These are phyloP conservation scores for Casuarina glauca DNA, from an alignment of 306 rosid species.

Conservation along the genomic window DNA sequence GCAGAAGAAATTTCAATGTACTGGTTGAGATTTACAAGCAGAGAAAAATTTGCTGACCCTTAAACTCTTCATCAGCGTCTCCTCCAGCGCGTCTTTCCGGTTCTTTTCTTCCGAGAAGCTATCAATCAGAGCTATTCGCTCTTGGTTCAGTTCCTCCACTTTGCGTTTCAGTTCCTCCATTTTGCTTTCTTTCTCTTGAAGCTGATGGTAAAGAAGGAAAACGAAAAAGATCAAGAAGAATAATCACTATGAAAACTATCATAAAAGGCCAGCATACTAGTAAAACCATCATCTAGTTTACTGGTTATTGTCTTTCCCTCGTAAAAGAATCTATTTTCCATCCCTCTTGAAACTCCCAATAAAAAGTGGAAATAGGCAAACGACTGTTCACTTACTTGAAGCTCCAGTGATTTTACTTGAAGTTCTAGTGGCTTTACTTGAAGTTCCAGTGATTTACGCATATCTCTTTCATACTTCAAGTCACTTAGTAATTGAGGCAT, in stretches of 20 bases:
- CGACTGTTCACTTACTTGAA: background rate
- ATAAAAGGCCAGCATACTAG: no score
- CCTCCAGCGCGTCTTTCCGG: background rate
- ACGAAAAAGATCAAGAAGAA: background rate
- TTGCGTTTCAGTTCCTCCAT: background rate
- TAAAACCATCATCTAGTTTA: no score
- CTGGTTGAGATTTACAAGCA: background rate
- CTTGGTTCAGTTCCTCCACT: background rate
- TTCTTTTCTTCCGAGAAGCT: background rate
- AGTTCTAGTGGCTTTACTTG: background rate
- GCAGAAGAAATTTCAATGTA: background rate
- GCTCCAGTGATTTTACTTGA: slow-evolving; percentile 5
- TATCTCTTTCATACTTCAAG: background rate
- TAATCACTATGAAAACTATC: background rate
- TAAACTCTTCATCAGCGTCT: background rate
- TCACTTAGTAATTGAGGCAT: background rate
- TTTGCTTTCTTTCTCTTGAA: background rate
- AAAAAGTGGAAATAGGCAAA: background rate
- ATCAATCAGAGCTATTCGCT: background rate
- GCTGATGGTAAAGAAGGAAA: slow-evolving; percentile 5
- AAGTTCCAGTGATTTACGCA: background rate
- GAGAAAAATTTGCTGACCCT: slow-evolving; percentile 7
- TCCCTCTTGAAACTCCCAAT: background rate
- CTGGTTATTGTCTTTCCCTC: no score
- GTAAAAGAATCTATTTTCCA: no score